Conservation (phyloP, 176 grass and related monocot genomes). For the Chrysopogon serrulatus region DNA sequence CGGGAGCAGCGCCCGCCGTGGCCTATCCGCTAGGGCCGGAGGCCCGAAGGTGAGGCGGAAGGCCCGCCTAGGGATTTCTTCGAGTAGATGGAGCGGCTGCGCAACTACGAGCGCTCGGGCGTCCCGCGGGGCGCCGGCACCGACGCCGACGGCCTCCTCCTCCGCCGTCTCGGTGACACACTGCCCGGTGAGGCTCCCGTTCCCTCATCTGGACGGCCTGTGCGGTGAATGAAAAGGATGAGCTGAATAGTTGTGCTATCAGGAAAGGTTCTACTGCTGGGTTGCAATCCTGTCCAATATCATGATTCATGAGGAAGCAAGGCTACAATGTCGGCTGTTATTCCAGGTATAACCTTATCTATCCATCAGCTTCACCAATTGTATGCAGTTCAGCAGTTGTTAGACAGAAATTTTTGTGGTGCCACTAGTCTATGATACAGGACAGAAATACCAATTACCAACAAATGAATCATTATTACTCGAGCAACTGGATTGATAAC, state of each 20-base stretch:
- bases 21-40: slow-evolving; percentile 13
- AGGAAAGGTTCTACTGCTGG: slow-evolving; percentile 88
- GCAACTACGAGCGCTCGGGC: slow-evolving; percentile 72
- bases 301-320: slow-evolving; percentile 81
- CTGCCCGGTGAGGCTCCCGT: slow-evolving; percentile 30
- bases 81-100: slow-evolving; percentile 71
- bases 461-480: no score
- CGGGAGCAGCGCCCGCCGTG: neutral
- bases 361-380: neutral
- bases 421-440: no score
- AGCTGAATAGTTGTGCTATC: slow-evolving; percentile 41
- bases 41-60: slow-evolving; percentile 18
- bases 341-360: slow-evolving; percentile 62
- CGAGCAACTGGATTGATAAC: no score
- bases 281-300: slow-evolving; percentile 68
- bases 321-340: slow-evolving; percentile 85
- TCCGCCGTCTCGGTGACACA: slow-evolving; percentile 52
- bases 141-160: slow-evolving; percentile 61
- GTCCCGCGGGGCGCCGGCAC: slow-evolving; percentile 76
- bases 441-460: no score
- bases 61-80: slow-evolving; percentile 48
- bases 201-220: no score
- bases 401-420: no score
- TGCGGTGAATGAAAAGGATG: neutral
- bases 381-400: no score